A percentile compares a stretch with the other conserved stretches of the same genome.
Conservation (phyloP, 1,139 yeast genomes). For the Candida sanyaensis region DNA sequence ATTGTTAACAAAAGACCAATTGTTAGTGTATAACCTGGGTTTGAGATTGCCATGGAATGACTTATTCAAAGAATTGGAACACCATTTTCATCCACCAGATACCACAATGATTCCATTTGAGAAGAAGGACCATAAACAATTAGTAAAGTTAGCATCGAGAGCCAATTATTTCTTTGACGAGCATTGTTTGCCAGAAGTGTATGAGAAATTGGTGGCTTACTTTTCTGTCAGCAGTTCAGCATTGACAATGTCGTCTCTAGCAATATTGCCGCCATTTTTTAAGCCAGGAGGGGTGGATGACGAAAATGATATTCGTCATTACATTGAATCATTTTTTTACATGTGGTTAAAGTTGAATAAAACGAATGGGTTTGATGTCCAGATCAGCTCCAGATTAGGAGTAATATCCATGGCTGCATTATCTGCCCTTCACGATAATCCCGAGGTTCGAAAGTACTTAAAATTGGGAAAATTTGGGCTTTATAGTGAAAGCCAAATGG, state of each 20-base stretch:
- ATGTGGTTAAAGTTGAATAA: conserved; percentile 69
- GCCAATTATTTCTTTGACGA: conserved; percentile 49
- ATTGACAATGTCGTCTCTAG: conserved; percentile 56
- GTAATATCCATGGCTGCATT: conserved; percentile 57
- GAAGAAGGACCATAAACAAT: conserved; percentile 43
- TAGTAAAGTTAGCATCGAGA: conserved; percentile 47
- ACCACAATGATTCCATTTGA: conserved; percentile 33
- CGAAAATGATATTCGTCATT: conserved; percentile 49
- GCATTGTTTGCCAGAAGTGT: conserved; percentile 39
- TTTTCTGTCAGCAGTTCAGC: conserved; percentile 63
- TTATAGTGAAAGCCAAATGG: conserved; percentile 61
- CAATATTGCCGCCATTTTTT: conserved; percentile 49
- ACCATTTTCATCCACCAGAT: conserved; percentile 36
- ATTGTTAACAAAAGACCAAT: conserved; percentile 53
- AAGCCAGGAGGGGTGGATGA: conserved; percentile 25
- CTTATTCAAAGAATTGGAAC: conserved; percentile 39
- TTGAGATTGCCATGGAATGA: conserved; percentile 55
- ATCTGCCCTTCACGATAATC: conserved; percentile 28
- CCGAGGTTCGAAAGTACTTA: conserved; percentile 15
- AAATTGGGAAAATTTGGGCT: conserved; percentile 53
- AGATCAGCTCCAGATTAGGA: conserved; percentile 67
- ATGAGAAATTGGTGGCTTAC: conserved; percentile 41
- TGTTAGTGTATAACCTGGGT: conserved; percentile 39
- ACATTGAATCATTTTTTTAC: conserved; percentile 67
- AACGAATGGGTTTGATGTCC: conserved; percentile 63